Conservation (phyloP, 2,329 filamentous ascomycete genomes). For the Clarireedia paspali region DNA sequence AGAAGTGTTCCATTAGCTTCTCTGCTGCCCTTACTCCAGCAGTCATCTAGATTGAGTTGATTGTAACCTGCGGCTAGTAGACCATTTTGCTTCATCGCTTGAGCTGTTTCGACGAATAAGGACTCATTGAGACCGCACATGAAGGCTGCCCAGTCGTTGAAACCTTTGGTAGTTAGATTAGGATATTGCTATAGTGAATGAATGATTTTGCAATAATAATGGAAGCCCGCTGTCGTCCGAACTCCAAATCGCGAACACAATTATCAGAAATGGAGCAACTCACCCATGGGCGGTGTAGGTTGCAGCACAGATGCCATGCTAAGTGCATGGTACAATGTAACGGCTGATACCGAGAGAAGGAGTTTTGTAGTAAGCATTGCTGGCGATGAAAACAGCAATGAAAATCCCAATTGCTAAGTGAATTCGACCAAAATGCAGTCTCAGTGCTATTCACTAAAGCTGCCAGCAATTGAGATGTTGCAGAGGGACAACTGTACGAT, state of each 20-base stretch:
- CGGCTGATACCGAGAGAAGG: neutral
- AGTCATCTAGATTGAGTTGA: conserved; percentile 56
- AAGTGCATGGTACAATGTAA: conserved; percentile 3
- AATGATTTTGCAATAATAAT: too few species aligned
- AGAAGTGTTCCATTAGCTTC: conserved; percentile 36
- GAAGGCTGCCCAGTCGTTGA: conserved; percentile 44
- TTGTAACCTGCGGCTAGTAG: conserved; percentile 45
- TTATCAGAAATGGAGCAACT: neutral
- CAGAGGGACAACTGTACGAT: too few species aligned
- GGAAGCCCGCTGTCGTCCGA: too few species aligned
- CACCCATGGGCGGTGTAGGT: conserved; percentile 38
- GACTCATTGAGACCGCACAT: conserved; percentile 41
- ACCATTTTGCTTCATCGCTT: conserved; percentile 40
- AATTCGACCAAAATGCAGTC: too few species aligned
- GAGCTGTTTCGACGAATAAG: conserved; percentile 39
- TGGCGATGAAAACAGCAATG: too few species aligned
- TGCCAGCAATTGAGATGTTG: too few species aligned
- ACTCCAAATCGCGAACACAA: neutral
- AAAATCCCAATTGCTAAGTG: too few species aligned
- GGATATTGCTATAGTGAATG: too few species aligned
- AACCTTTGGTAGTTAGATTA: conserved; percentile 19
- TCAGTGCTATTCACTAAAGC: too few species aligned
- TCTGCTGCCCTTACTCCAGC: conserved; percentile 44
- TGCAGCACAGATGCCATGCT: conserved; percentile 21
- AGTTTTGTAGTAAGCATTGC: neutral